Conservation (phyloP, 176 grass and related monocot genomes). For the Pontederia paniculata region DNA sequence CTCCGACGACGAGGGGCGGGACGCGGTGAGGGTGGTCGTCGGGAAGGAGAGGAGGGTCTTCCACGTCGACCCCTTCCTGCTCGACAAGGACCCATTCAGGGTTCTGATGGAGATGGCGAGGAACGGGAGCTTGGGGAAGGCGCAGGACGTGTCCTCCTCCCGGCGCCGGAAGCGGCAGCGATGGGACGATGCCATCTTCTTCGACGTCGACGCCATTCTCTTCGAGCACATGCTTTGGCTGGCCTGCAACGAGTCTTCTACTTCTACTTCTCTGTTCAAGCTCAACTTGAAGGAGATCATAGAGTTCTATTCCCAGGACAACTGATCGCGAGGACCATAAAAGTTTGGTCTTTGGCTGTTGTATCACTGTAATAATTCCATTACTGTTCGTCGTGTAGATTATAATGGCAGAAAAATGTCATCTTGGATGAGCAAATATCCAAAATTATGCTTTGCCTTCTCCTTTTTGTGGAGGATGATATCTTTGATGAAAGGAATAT, state of each 20-base stretch:
- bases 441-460: too few relatives aligned
- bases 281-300: slow-evolving; percentile 93
- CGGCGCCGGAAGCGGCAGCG: not conserved
- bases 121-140: slow-evolving; percentile 14
- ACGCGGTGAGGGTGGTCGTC: slow-evolving; percentile 57
- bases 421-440: too few relatives aligned
- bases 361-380: too few relatives aligned
- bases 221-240: slow-evolving; percentile 78
- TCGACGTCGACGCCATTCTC: slow-evolving; percentile 45
- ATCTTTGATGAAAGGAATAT: too few relatives aligned
- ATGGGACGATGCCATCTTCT: slow-evolving; percentile 14
- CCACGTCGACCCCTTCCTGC: slow-evolving; percentile 62
- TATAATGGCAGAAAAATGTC: too few relatives aligned
- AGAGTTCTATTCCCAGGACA: slow-evolving; percentile 92
- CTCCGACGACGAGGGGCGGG: not conserved
- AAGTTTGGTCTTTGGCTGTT: not conserved
- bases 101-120: slow-evolving; percentile 66
- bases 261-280: slow-evolving; percentile 32
- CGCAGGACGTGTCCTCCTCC: slow-evolving; percentile 6
- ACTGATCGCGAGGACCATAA: not conserved
- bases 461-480: too few relatives aligned
- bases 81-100: slow-evolving; percentile 82
- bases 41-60: slow-evolving; percentile 89
- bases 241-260: not conserved
- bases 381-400: too few relatives aligned